phyloP scores from a whole-genome alignment of 1,284 basidiomycete species.

The Leccinum angustisporum region DNA sequence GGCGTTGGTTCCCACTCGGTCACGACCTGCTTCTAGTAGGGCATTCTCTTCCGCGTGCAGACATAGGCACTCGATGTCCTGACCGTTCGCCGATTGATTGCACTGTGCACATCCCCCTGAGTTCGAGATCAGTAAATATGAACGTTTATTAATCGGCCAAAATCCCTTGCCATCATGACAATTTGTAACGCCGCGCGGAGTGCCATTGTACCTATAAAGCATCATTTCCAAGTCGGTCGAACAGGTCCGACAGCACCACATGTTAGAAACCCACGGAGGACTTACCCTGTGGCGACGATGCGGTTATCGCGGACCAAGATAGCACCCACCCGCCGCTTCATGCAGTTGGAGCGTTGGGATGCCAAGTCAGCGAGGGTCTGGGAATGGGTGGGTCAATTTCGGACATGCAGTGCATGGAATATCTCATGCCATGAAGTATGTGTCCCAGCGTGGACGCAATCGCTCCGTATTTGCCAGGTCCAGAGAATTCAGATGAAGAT shows the following conservation, averaged over 20 bases:
- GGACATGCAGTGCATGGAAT: neutral
- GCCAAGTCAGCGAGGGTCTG: slow-evolving; percentile 87
- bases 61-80: slow-evolving; percentile 80
- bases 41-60: slow-evolving; percentile 99
- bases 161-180: slow-evolving; percentile 66
- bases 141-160: neutral
- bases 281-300: slow-evolving; percentile 88
- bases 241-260: slow-evolving; percentile 2
- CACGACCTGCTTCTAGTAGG: slow-evolving; percentile 87
- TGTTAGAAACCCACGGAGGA: slow-evolving; percentile 6
- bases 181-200: slow-evolving; percentile 84
- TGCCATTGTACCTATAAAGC: slow-evolving; percentile 89
- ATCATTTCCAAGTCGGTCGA: neutral
- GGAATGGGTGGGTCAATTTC: slow-evolving; percentile 7
- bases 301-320: slow-evolving; percentile 86
- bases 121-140: slow-evolving; percentile 2
- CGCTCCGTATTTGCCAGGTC: slow-evolving; percentile 72
- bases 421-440: slow-evolving; percentile 85
- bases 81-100: slow-evolving; percentile 48
- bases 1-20: slow-evolving; percentile 78
- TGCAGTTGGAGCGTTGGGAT: slow-evolving; percentile 88
- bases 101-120: slow-evolving; percentile 76
- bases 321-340: slow-evolving; percentile 96
- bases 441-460: slow-evolving; percentile 88
- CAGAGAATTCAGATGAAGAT: slow-evolving; percentile 64